These are phyloP conservation scores for Angophora floribunda DNA, from an alignment of 345 rosid genomes.

Conservation along the genomic window DNA sequence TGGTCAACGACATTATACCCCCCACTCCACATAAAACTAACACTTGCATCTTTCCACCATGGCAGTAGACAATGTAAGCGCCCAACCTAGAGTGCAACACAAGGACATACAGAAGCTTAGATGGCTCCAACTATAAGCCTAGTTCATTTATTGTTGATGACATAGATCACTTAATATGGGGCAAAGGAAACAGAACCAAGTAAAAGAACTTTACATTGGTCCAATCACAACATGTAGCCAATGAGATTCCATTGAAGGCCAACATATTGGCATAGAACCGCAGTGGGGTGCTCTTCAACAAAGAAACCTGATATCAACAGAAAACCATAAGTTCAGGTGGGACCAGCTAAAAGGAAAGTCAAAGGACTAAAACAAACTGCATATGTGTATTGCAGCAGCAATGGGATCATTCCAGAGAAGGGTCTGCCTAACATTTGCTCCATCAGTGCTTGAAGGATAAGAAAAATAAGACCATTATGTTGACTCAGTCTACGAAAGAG, in stretches of 20 bases:
- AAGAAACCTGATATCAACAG: constrained; percentile 37
- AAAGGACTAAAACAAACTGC: neutral
- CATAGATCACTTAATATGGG: neutral
- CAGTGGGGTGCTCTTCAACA: constrained; percentile 53
- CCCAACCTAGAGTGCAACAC: constrained; percentile 31
- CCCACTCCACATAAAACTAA: constrained; percentile 66
- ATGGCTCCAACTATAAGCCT: neutral
- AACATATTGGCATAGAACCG: constrained; percentile 56
- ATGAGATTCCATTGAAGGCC: constrained; percentile 48
- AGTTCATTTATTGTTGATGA: neutral
- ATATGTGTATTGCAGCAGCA: neutral
- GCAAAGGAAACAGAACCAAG: neutral
- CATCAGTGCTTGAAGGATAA: neutral
- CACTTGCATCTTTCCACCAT: constrained; percentile 85
- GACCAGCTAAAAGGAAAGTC: neutral
- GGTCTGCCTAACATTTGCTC: neutral
- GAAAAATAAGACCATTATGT: neutral
- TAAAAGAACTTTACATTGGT: constrained; percentile 42
- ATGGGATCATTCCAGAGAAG: neutral
- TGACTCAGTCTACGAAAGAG: neutral
- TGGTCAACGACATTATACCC: constrained; percentile 64
- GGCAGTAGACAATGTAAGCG: constrained; percentile 77
- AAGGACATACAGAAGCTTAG: neutral
- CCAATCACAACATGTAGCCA: constrained; percentile 56
- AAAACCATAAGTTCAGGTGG: neutral